phyloP scores from a whole-genome alignment of 441 rosid genomes.

The Brassica balearica region DNA sequence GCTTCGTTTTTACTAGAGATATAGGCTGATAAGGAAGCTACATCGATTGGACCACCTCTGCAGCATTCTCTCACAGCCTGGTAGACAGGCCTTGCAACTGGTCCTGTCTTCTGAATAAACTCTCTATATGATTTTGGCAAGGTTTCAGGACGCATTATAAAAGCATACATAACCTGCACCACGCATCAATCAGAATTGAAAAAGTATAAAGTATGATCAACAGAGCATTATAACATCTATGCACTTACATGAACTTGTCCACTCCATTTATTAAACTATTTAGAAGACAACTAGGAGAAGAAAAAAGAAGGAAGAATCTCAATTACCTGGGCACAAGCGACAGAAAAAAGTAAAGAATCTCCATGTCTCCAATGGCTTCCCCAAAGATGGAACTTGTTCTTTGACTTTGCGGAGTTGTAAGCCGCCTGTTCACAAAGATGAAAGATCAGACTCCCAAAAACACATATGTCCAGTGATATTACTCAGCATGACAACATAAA shows the following conservation, averaged over 20 bases:
- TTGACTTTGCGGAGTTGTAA: slow-evolving; percentile 94
- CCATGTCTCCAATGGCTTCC: slow-evolving; percentile 99
- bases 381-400: slow-evolving; percentile 95
- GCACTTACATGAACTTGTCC: background rate
- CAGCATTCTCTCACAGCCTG: slow-evolving; percentile 95
- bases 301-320: slow-evolving; percentile 24
- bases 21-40: slow-evolving; percentile 73
- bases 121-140: slow-evolving; percentile 93
- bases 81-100: slow-evolving; percentile 87
- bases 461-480: slow-evolving; percentile 22
- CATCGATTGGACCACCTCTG: slow-evolving; percentile 86
- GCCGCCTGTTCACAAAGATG: slow-evolving; percentile 57
- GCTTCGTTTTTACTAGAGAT: slow-evolving; percentile 59
- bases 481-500: slow-evolving; percentile 2
- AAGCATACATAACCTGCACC: slow-evolving; percentile 90
- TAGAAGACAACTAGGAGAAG: slow-evolving; percentile 4
- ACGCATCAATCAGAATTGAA: slow-evolving; percentile 14
- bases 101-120: slow-evolving; percentile 97
- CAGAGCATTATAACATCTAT: background rate
- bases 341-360: slow-evolving; percentile 86
- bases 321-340: slow-evolving; percentile 93
- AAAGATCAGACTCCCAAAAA: slow-evolving; percentile 13
- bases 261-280: slow-evolving; percentile 10
- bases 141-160: slow-evolving; percentile 98
- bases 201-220: background rate